Evolutionary conservation across 2,329 filamentous ascomycete genomes (phyloP).

Genomic region (Thermothelomyces thermophilus): DNA sequence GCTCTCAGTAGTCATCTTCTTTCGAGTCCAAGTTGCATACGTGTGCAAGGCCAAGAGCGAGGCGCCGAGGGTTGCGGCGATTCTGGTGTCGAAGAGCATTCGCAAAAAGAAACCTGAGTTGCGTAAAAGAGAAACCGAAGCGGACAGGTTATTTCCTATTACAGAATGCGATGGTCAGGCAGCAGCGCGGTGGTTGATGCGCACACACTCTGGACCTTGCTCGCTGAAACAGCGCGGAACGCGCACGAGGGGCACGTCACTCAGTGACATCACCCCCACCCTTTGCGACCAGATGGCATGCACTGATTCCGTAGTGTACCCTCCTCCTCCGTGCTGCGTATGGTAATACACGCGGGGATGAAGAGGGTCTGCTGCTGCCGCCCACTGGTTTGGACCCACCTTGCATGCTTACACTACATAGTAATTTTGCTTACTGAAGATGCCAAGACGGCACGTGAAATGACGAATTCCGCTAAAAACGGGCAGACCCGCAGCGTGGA

Average conservation of each 20-base stretch:
- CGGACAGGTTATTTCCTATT: not conserved
- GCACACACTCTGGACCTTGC: no score
- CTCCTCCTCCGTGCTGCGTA: no score
- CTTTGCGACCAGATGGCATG: no score
- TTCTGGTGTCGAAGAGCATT: not conserved
- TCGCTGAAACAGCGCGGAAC: not conserved
- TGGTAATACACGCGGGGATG: no score
- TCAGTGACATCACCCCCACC: conserved; percentile 18
- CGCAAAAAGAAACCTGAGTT: not conserved
- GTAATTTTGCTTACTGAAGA: not conserved
- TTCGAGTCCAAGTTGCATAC: not conserved
- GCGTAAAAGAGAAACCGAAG: not conserved
- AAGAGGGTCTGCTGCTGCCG: no score
- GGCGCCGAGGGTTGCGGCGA: not conserved
- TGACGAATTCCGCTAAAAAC: conserved; percentile 19
- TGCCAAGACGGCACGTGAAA: conserved; percentile 24
- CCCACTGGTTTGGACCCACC: no score
- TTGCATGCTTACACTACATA: no score
- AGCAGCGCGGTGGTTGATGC: not conserved
- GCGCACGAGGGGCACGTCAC: not conserved
- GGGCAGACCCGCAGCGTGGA: not conserved
- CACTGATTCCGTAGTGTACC: no score
- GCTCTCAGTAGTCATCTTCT: not conserved
- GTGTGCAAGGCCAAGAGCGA: not conserved
- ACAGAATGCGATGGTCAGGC: not conserved